phyloP scores from a whole-genome alignment of 169 alveolate species.

The Eimeria nieschulzi region DNA sequence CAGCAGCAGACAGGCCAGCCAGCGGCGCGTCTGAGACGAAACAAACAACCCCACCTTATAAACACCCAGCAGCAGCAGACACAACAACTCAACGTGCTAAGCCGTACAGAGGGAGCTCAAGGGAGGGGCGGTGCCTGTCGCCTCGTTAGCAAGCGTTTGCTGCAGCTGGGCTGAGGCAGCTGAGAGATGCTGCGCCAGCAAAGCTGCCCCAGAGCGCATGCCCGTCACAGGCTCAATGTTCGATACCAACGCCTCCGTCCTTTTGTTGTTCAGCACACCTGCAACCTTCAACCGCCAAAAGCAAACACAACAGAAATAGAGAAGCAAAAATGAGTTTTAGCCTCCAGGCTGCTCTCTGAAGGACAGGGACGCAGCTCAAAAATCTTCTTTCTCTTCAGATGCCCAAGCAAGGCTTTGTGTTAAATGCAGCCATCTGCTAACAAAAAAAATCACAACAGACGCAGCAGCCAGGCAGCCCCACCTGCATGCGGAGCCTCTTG shows the following conservation, averaged over 20 bases:
- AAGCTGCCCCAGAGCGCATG: conserved; percentile 64
- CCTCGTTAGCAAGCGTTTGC: conserved; percentile 42
- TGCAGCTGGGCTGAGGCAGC: conserved; percentile 56
- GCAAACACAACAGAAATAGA: not conserved
- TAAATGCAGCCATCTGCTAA: not conserved
- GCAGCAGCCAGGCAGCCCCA: not conserved
- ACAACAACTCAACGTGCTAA: not conserved
- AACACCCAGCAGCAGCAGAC: not conserved
- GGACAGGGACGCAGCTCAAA: not conserved
- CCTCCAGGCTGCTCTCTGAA: not conserved
- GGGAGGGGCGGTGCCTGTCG: not conserved
- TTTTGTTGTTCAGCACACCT: conserved; percentile 52
- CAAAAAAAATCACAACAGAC: not conserved
- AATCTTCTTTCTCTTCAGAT: not conserved
- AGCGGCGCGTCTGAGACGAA: not conserved
- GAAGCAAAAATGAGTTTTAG: too few species aligned
- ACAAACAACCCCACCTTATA: not conserved
- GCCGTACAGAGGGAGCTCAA: not conserved
- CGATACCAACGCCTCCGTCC: conserved; percentile 59
- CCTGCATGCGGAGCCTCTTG: conserved; percentile 70
- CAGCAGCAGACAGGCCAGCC: not conserved
- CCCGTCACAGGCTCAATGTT: conserved; percentile 60
- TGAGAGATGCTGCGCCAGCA: conserved; percentile 59
- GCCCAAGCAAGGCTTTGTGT: not conserved
- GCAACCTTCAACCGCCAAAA: conserved; percentile 44